Base-by-base conservation (phyloP, 768 basidiomycete genomes). In the Hygrocybe punicea region DNA sequence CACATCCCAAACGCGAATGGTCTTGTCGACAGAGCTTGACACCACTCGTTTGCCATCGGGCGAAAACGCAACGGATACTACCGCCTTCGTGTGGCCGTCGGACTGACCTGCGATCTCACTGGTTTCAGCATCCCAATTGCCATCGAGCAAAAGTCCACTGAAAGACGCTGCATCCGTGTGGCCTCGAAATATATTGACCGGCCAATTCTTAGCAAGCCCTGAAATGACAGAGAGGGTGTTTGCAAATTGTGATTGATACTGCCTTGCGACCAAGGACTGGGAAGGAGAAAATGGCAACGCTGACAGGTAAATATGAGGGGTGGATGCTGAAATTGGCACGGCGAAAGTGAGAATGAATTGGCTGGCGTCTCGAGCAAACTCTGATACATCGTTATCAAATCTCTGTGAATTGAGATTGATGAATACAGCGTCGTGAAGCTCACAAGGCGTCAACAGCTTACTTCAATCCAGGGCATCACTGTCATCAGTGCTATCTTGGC, bases 301-400 rank as follows among this genome's bases (percentile, higher is more conserved):
- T 25, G 76, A 76, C 4, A 77, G 17, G 56, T 77, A 77, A 6
- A 76, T 68, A 36, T 77, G 74, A 7, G 73, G 70, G 14, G 68
- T 63, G 40, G 71, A 71, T 29, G 61, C 59, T 39, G 61, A 58
- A 19, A 76, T 69, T n/a, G 67, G 55, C 3, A 55, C 40, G 9
- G 56, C 61, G 62, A 75, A 77, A 5, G 56, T 24, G 4, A 62
- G 59, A 19, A 76, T 59, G 57, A 77, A 76, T 25, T 58, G 61
- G 14, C 46, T 51, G 29, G 64, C 65, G 29, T 74, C 76, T 47
- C 23, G 10, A 35, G 67, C 64, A 36, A 62, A 58, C 2, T 10
- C 55, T 21, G 55, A 37, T 16, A 56, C 16, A n/a, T 48, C 23
- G 7, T 1, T 35, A 39, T 23, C 34, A 24, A 49, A 23, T 8